Conservation (phyloP, 306 rosid species). For the Lupinus albus region DNA sequence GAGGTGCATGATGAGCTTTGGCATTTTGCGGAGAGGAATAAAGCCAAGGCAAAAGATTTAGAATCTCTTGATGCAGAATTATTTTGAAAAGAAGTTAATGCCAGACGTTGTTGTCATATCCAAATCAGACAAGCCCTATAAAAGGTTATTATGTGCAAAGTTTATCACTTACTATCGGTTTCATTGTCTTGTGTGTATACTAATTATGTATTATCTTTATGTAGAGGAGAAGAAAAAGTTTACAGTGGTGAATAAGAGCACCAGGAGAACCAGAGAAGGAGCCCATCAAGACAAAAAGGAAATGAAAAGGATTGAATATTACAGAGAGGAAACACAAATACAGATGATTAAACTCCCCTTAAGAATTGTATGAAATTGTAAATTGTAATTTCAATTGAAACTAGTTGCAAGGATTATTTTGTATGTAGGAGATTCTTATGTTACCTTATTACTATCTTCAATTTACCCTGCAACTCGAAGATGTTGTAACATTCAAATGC, state of each 20-base stretch:
- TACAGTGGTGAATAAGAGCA: constrained; percentile 10
- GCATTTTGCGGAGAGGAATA: constrained; percentile 55
- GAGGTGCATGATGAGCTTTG: constrained; percentile 49
- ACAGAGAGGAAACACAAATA: not conserved
- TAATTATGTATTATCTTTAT: not conserved
- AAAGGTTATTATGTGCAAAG: constrained; percentile 37
- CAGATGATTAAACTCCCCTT: not conserved
- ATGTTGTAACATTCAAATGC: constrained; percentile 10
- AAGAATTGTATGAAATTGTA: not conserved
- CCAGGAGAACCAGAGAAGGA: constrained; percentile 32
- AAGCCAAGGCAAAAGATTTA: constrained; percentile 39
- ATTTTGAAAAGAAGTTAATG: constrained; percentile 21
- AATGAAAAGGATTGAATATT: constrained; percentile 9
- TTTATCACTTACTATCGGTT: constrained; percentile 10
- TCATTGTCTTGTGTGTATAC: not conserved
- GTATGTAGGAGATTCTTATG: constrained; percentile 28
- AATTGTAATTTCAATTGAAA: not conserved
- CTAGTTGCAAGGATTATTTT: constrained; percentile 28
- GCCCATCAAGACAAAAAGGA: not conserved
- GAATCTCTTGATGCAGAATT: constrained; percentile 22
- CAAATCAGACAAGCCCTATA: constrained; percentile 10
- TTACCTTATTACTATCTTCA: constrained; percentile 8
- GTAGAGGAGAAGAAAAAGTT: constrained; percentile 19
- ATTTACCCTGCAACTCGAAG: constrained; percentile 1
- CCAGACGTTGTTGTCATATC: constrained; percentile 28